Conservation (phyloP, 2,329 filamentous ascomycete species). For the Emmonsiellopsis sp. region DNA sequence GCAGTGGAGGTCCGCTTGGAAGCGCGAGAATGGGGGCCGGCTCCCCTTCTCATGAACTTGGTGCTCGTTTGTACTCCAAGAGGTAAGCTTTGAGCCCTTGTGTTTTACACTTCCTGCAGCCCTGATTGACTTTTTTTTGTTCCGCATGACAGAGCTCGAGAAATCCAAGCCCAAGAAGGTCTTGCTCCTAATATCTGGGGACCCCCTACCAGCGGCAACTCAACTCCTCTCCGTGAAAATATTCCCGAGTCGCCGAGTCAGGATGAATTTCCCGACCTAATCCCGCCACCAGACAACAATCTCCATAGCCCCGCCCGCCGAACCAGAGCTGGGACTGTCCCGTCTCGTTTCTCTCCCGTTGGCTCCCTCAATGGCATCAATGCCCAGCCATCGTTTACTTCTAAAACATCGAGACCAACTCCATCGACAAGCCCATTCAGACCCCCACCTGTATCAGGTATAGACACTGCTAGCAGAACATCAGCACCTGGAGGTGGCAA, state of each 20-base stretch:
- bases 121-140: not conserved
- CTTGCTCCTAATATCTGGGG: slow-evolving; percentile 76
- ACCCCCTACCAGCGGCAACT: slow-evolving; percentile 91
- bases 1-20: slow-evolving; percentile 41
- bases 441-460: slow-evolving; percentile 39
- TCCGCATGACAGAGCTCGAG: slow-evolving; percentile 63
- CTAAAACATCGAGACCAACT: slow-evolving; percentile 75
- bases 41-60: slow-evolving; percentile 90
- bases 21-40: slow-evolving; percentile 71
- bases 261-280: slow-evolving; percentile 89
- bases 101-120: not conserved
- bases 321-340: slow-evolving; percentile 88
- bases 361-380: slow-evolving; percentile 50
- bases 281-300: slow-evolving; percentile 57
- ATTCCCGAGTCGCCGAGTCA: slow-evolving; percentile 90
- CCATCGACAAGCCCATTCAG: slow-evolving; percentile 84
- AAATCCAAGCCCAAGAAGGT: slow-evolving; percentile 95
- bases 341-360: slow-evolving; percentile 80
- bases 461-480: slow-evolving; percentile 27
- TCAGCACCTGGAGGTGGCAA: slow-evolving; percentile 38
- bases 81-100: slow-evolving; percentile 52
- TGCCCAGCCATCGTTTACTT: slow-evolving; percentile 49
- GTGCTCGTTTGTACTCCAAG: slow-evolving; percentile 77
- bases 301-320: slow-evolving; percentile 61
- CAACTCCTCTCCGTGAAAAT: slow-evolving; percentile 89